Evolutionary conservation across 176 grass and related monocot genomes (phyloP), one percentile per base, ranked within the genome.

Genomic region (Zizania latifolia): DNA sequence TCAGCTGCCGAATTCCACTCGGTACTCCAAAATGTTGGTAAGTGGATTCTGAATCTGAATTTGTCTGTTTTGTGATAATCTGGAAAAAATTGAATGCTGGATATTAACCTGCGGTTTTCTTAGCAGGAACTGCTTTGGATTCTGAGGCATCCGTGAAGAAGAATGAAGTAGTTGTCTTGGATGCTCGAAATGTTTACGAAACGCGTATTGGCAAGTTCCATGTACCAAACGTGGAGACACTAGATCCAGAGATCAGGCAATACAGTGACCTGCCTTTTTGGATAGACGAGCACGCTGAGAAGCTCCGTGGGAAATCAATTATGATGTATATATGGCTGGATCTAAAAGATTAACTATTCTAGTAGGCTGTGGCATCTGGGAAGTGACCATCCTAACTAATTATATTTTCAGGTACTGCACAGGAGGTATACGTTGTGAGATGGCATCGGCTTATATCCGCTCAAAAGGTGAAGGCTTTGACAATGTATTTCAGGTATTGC

Each of bases 391-490:
- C 22, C 4, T 73, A 58, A 55, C 48, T 58, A 62, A 14, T 15
- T 11, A n/a, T 66, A 62, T 70, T 85, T 90, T 3, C 65, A 98
- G 95, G 91, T 92, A 98, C 71, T 92, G 95, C 33, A 94, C 95
- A 8, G 91, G 95, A 80, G 95, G 91, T 46, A 92, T 94, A 87
- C 82, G 89, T 45, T 98, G 95, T 79, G 91, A 94, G 69, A 90
- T 92, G 84, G 95, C 91, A 35, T 98, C 91, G 37, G 89, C 91
- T 2, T 94, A 94, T 90, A 98, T 98, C 66, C 86, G 84, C 58
- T 94, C 91, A 3, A 98, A 98, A 78, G 89, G 89, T 79, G 82
- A 70, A 85, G 91, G 86, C 40, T 94, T 98, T 39, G 82, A 92
- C 17, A 90, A 94, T 65, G 91, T 98, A 41, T 94, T 92, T 90